phyloP scores from a whole-genome alignment of 805 yeast species.

The Komagataella mondaviorum region DNA sequence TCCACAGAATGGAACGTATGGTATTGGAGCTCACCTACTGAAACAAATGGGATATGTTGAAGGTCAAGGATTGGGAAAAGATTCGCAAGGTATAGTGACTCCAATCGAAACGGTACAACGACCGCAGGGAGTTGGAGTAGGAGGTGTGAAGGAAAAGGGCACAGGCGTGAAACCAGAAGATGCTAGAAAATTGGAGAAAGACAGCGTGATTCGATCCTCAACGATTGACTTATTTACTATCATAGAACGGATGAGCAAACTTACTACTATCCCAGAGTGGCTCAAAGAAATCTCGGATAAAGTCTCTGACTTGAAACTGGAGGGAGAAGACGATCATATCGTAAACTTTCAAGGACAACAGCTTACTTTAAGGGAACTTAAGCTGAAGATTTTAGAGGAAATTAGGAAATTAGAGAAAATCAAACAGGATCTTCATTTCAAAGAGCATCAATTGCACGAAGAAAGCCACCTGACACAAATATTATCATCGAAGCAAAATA shows the following conservation, averaged over 20 bases:
- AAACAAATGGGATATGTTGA: conserved; percentile 76
- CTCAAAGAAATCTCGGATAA: background rate
- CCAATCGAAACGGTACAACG: conserved; percentile 66
- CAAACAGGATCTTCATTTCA: background rate
- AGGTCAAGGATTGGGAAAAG: conserved; percentile 77
- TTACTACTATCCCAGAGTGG: background rate
- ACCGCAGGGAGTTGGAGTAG: conserved; percentile 63
- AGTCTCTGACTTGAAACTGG: background rate
- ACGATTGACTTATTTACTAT: conserved; percentile 14
- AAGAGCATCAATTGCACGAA: background rate
- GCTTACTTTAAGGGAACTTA: background rate
- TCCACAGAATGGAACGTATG: conserved; percentile 29
- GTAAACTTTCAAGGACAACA: background rate
- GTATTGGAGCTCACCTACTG: conserved; percentile 73
- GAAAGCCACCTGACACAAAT: background rate
- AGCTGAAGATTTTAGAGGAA: background rate
- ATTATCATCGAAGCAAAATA: background rate
- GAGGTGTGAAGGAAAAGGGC: conserved; percentile 27
- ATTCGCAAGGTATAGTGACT: conserved; percentile 58
- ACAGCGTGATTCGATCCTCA: conserved; percentile 6
- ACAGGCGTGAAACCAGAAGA: conserved; percentile 5
- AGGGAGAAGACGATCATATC: background rate
- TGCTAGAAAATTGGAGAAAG: conserved; percentile 5
- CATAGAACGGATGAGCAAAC: background rate
- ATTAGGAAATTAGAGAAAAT: background rate